Percentiles rank a stretch among this genome's conserved stretches.
Conservation (phyloP, 495 filamentous ascomycete species). For the Podospora conica region DNA sequence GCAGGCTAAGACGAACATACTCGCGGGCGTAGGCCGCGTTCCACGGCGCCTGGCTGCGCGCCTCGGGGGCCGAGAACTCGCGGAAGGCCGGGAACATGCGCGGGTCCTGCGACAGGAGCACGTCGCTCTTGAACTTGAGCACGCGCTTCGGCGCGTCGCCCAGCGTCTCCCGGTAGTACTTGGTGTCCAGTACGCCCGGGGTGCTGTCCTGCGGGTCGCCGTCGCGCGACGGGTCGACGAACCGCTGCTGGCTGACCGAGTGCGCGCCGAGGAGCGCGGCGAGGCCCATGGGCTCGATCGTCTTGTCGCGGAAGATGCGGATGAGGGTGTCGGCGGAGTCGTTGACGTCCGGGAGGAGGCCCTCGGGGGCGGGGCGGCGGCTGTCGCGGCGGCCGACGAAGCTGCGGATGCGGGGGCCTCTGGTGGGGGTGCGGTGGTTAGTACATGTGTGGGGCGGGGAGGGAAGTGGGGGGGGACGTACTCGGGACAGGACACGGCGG, state of each 20-base stretch:
- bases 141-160: slow-evolving; percentile 33
- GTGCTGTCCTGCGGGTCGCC: slow-evolving; percentile 34
- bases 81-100: slow-evolving; percentile 25
- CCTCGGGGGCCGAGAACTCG: slow-evolving; percentile 30
- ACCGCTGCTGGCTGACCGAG: slow-evolving; percentile 39
- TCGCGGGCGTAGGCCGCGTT: slow-evolving; percentile 31
- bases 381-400: slow-evolving; percentile 31
- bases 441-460: not conserved
- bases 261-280: slow-evolving; percentile 48
- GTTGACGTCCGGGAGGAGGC: slow-evolving; percentile 24
- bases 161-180: slow-evolving; percentile 42
- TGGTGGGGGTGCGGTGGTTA: not conserved
- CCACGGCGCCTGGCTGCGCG: slow-evolving; percentile 24
- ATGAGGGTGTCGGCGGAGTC: slow-evolving; percentile 25
- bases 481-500: slow-evolving; percentile 34
- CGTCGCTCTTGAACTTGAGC: slow-evolving; percentile 42
- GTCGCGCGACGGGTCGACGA: slow-evolving; percentile 32
- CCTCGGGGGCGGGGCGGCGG: slow-evolving; percentile 16
- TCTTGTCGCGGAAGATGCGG: slow-evolving; percentile 43
- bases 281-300: slow-evolving; percentile 39
- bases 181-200: slow-evolving; percentile 31
- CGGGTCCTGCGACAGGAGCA: slow-evolving; percentile 33
- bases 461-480: not conserved
- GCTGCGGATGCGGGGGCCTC: slow-evolving; percentile 31
- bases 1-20: slow-evolving; percentile 36